Conservation (phyloP, 805 yeast genomes). For the Wickerhamomyces rabaulensis region DNA sequence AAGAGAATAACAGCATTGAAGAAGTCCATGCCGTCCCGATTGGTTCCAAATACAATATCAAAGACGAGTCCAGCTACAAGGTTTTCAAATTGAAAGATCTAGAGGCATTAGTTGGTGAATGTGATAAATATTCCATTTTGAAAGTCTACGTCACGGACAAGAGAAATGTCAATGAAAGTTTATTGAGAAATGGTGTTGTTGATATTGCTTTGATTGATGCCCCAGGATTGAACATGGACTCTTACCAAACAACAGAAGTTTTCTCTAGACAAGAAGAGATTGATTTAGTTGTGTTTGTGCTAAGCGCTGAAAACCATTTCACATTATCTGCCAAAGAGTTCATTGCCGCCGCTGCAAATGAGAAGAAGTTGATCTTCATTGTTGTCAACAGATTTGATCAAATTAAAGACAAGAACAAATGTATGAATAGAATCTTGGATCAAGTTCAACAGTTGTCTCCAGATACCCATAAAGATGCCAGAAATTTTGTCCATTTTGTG, state of each 20-base stretch:
- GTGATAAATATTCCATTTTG: conserved; percentile 65
- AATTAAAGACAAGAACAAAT: conserved; percentile 74
- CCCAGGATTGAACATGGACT: conserved; percentile 92
- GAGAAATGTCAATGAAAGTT: conserved; percentile 60
- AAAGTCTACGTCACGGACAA: conserved; percentile 79
- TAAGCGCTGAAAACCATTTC: conserved; percentile 92
- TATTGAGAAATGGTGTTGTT: conserved; percentile 83
- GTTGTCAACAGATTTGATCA: conserved; percentile 91
- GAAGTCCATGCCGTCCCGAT: conserved; percentile 89
- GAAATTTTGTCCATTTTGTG: conserved; percentile 92
- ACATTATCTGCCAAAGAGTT: conserved; percentile 93
- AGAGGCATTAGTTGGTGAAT: conserved; percentile 65
- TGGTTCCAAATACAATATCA: conserved; percentile 34
- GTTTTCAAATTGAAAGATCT: conserved; percentile 49
- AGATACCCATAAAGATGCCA: conserved; percentile 80
- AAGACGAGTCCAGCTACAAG: conserved; percentile 63
- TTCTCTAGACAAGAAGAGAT: conserved; percentile 96
- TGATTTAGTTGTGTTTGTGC: conserved; percentile 93
- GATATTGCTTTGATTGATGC: conserved; percentile 94
- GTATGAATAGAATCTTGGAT: conserved; percentile 69
- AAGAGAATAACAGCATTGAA: conserved; percentile 68
- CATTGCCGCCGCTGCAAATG: conserved; percentile 83
- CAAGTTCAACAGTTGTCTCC: conserved; percentile 87
- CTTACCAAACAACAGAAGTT: conserved; percentile 89
- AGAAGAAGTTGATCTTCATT: conserved; percentile 86